A percentile compares a stretch with the other conserved stretches of the same genome.
Conservation (phyloP, 1,139 yeast species). For the Candida mesenterica region DNA sequence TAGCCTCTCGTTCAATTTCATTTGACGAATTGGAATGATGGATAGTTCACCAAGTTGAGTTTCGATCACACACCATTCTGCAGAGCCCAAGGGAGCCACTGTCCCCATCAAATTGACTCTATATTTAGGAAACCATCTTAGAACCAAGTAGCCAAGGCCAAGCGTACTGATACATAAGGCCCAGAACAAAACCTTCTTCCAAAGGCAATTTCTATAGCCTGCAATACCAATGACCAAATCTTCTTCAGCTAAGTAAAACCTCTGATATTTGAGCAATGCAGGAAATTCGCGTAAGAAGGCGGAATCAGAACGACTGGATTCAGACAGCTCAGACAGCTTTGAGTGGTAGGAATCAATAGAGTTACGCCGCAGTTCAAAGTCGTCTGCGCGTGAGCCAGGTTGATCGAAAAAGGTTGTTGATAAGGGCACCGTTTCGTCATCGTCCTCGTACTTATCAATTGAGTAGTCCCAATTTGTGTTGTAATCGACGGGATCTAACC, state of each 20-base stretch:
- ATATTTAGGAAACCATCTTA: slow-evolving; percentile 85
- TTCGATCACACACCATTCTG: slow-evolving; percentile 93
- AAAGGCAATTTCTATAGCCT: slow-evolving; percentile 63
- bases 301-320: slow-evolving; percentile 23
- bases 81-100: slow-evolving; percentile 66
- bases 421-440: slow-evolving; percentile 11
- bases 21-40: slow-evolving; percentile 53
- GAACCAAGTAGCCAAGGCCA: slow-evolving; percentile 69
- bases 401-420: too few relatives aligned
- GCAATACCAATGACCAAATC: slow-evolving; percentile 93
- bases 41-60: slow-evolving; percentile 88
- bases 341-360: slow-evolving; percentile 22
- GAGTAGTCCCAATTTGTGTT: slow-evolving; percentile 69
- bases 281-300: slow-evolving; percentile 43
- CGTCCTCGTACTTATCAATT: slow-evolving; percentile 45
- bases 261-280: slow-evolving; percentile 55
- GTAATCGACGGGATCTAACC: slow-evolving; percentile 53
- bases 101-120: slow-evolving; percentile 68
- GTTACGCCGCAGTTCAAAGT: slow-evolving; percentile 19
- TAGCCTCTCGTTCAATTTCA: slow-evolving; percentile 66
- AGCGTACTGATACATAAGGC: slow-evolving; percentile 55
- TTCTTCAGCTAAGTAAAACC: slow-evolving; percentile 92
- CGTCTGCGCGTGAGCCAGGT: slow-evolving; percentile 17
- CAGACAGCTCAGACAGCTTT: neutral
- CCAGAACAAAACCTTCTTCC: slow-evolving; percentile 50